Evolutionary conservation across 345 rosid genomes (phyloP), one percentile per base, ranked within the genome.

Genomic region (Corchorus olitorius): DNA sequence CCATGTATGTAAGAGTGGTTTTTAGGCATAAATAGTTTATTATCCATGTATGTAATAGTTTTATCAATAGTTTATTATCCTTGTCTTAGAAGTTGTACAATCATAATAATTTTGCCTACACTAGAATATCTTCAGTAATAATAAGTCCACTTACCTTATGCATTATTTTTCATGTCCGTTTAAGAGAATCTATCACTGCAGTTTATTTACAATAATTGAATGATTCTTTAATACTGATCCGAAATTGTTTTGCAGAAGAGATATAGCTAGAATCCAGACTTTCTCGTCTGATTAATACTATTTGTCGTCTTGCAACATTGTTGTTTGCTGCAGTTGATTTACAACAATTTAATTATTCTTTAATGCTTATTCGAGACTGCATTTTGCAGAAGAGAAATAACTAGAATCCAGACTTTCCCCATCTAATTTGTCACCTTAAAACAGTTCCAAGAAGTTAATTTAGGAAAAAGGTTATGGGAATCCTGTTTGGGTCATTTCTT

Each of bases 161-260:
- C 20, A 43, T 65, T 65, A n/a, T 52, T 41, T 45, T 43, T 65
- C 34, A 3, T 19, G 70, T 65, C 53, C 19, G 53, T 16, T 65
- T 65, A 63, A 63, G 20, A 63, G 13, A 37, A n/a, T 19, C 19
- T 52, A 65, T 11, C 70, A 43, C 53, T 8, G 34, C 14, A 12
- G 9, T 19, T 8, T 19, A 43, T 43, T 65, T 45, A 65, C 52
- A n/a, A 43, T 65, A 43, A 43, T 43, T 43, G 19, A 12, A 11
- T 50, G 14, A 37, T n/a, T 65, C 4, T 11, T 65, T 65, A 65
- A 43, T 20, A 49, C 52, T 19, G 12, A 65, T 45, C 53, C 43
- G 35, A 65, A 65, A 19, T 8, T 65, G 34, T 37, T 37, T 17
- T 64, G 67, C 67, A 37, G 35, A 63, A 63, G 67, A 61, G 65